These are phyloP conservation scores for Cladosporium sp. DNA, from an alignment of 2,329 filamentous ascomycete species.

Conservation along the genomic window DNA sequence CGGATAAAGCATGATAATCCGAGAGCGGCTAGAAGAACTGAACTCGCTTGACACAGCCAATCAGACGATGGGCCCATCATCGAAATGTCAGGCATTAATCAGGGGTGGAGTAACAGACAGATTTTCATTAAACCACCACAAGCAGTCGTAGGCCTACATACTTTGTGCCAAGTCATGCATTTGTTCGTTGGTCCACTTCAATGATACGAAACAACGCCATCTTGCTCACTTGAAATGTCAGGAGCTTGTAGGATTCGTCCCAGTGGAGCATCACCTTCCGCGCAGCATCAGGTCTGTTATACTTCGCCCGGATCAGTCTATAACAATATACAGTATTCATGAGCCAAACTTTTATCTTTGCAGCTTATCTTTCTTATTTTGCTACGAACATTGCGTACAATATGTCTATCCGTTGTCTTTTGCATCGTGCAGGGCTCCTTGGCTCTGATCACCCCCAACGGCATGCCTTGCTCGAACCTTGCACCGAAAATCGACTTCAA, in stretches of 20 bases:
- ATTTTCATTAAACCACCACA: neutral
- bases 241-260: neutral
- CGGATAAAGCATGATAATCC: too few species aligned
- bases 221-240: too few species aligned
- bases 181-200: neutral
- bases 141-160: neutral
- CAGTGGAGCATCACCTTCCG: neutral
- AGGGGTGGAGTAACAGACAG: too few species aligned
- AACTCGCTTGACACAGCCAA: too few species aligned
- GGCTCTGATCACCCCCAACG: neutral
- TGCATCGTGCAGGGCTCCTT: neutral
- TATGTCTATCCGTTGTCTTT: neutral
- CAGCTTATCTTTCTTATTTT: neutral
- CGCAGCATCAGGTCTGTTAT: neutral
- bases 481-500: neutral
- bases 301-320: neutral
- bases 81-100: too few species aligned
- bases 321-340: neutral
- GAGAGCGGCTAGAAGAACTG: too few species aligned
- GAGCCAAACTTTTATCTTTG: neutral
- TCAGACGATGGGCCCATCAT: too few species aligned
- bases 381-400: neutral
- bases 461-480: neutral
- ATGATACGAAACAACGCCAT: neutral
- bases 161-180: neutral